Evolutionary conservation across 176 grass and related monocot species (phyloP).

Genomic region (Oryza punctata): DNA sequence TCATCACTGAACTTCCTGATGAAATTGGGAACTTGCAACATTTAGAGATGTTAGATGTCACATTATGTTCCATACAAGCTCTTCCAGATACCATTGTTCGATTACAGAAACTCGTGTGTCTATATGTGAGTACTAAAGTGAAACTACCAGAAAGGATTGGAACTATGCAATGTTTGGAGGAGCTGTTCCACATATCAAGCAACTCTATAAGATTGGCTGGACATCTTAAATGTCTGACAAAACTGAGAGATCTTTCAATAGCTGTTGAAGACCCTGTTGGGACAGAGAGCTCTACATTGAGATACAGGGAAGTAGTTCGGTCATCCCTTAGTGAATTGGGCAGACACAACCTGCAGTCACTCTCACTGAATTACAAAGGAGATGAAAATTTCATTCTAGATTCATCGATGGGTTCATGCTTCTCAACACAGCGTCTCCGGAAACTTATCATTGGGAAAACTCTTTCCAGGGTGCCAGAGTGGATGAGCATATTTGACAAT

Average conservation of each 20-base stretch:
- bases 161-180: constrained; percentile 12
- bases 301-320: background rate
- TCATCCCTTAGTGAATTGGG: background rate
- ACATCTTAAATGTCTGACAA: background rate
- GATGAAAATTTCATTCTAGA: constrained; percentile 25
- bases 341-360: background rate
- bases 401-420: constrained; percentile 23
- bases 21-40: constrained; percentile 13
- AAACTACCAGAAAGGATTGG: constrained; percentile 2
- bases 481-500: constrained; percentile 5
- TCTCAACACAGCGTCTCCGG: background rate
- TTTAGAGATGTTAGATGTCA: constrained; percentile 5
- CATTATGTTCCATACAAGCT: background rate
- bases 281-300: background rate
- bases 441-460: constrained; percentile 13
- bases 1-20: constrained; percentile 1
- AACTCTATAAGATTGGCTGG: background rate
- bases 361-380: constrained; percentile 7
- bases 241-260: background rate
- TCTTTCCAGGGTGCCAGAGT: constrained; percentile 14
- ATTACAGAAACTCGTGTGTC: background rate
- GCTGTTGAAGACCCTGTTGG: background rate
- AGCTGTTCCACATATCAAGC: background rate
- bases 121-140: background rate
- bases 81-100: background rate